phyloP scores from a whole-genome alignment of 2,329 filamentous ascomycete species.

The Epichloe bromicola region DNA sequence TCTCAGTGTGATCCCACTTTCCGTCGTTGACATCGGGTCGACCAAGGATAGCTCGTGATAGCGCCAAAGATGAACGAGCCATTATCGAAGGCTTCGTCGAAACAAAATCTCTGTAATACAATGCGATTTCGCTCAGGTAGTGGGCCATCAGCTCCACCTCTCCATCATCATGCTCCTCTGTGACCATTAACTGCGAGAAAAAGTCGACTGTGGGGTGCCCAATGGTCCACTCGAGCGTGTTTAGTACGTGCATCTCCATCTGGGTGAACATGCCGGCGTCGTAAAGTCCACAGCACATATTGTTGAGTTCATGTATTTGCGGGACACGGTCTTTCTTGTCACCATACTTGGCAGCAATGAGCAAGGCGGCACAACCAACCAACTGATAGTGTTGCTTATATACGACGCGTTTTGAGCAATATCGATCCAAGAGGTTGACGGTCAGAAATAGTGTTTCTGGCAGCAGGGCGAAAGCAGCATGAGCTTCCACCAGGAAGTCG shows the following conservation, averaged over 20 bases:
- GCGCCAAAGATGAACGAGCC: conserved; percentile 72
- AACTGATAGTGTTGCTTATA: conserved; percentile 99
- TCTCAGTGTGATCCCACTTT: conserved; percentile 65
- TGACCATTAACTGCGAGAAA: conserved; percentile 77
- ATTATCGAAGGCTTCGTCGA: conserved; percentile 84
- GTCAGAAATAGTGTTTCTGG: conserved; percentile 94
- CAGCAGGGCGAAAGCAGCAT: conserved; percentile 84
- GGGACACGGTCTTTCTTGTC: conserved; percentile 99
- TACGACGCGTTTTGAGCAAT: conserved; percentile 93
- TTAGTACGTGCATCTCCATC: conserved; percentile 99
- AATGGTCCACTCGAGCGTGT: conserved; percentile 91
- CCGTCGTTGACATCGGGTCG: conserved; percentile 62
- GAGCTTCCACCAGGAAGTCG: conserved; percentile 95
- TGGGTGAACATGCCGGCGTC: conserved; percentile 99
- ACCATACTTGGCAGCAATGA: conserved; percentile 96
- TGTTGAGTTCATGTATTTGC: conserved; percentile 91
- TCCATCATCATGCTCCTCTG: conserved; percentile 64
- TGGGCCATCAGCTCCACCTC: conserved; percentile 91
- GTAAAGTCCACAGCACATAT: conserved; percentile 97
- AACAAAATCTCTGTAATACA: conserved; percentile 96
- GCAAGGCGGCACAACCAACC: conserved; percentile 85
- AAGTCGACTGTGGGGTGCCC: conserved; percentile 93
- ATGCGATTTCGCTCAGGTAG: conserved; percentile 87
- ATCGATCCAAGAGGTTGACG: conserved; percentile 90
- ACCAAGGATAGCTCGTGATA: conserved; percentile 75